phyloP scores from a whole-genome alignment of 345 rosid species.

The Eucalyptus camaldulensis region DNA sequence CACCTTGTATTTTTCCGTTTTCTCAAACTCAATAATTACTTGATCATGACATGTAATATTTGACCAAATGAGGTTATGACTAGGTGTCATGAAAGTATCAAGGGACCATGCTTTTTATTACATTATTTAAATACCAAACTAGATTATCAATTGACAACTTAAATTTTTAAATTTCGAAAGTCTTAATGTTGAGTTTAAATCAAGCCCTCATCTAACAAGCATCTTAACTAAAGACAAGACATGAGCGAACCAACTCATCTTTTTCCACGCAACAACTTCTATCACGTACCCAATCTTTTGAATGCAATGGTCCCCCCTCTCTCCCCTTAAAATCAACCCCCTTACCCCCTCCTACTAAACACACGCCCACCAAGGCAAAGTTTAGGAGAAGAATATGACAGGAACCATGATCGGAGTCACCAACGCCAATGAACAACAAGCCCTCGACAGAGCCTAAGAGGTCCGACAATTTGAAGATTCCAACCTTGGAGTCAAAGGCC shows the following conservation, averaged over 20 bases:
- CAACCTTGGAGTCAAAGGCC: slow-evolving; percentile 38
- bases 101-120: too few relatives aligned
- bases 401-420: not conserved
- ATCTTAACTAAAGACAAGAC: not conserved
- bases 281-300: not conserved
- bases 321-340: not conserved
- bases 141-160: too few relatives aligned
- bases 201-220: too few relatives aligned
- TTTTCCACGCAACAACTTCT: not conserved
- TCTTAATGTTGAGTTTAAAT: too few relatives aligned
- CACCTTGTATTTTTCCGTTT: too few relatives aligned
- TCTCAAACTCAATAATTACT: too few relatives aligned
- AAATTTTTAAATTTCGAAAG: too few relatives aligned
- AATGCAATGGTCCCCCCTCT: not conserved
- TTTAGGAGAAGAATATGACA: not conserved
- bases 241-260: not conserved
- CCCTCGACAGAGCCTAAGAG: slow-evolving; percentile 11
- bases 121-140: too few relatives aligned
- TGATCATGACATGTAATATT: too few relatives aligned
- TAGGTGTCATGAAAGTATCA: too few relatives aligned
- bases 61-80: too few relatives aligned
- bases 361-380: not conserved
- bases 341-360: not conserved
- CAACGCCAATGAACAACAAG: not conserved
- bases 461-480: slow-evolving; percentile 22